Evolutionary conservation across 2,329 filamentous ascomycete species (phyloP), one percentile per base, ranked within the genome.

Genomic region (Cladosporium sp.): DNA sequence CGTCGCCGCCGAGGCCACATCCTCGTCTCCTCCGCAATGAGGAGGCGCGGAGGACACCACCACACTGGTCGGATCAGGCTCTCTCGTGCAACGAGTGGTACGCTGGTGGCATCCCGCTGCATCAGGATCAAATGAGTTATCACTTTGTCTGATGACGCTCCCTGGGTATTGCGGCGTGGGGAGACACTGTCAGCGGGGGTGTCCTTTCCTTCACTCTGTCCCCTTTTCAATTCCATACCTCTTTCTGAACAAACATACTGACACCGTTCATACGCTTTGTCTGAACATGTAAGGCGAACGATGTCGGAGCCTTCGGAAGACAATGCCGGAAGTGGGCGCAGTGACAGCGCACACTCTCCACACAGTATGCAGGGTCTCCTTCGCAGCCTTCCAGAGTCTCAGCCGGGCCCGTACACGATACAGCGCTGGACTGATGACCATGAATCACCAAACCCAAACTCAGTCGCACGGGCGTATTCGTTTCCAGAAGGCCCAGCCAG

Each of bases 281-380:
- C 35, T 16, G 35, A 14, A 38, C n/a, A 38, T 38, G 13, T 16
- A 38, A 38, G 35, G 9, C n/a, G 9, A 14, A 38, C n/a, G 35
- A 50, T 50, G 48, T 43, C 48, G 40, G 40, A 34, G 31, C 19
- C 35, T 40, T 50, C 40, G 32, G 48, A 50, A 28, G 35, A 43
- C 33, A 35, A 22, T 50, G 43, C 48, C 48, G 48, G 35, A 50
- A 50, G 48, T 50, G 48, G 48, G 48, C 48, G 40, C 37, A 31
- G 48, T 50, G 48, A 43, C 48, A 50, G 48, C 48, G 48, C 48
- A 50, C 43, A 31, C 42, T 43, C 42, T 43, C 42, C 42, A 13
- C 42, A 43, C 11, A 10, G 9, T 38, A 50, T 43, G 48, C 48
- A 50, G 48, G 48, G 48, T 37, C 42, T 40, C 35, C 43, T 40